A percentile compares a stretch with the other conserved stretches of the same genome.
Conservation (phyloP, 2,329 filamentous ascomycete genomes). For the Curvularia sp. region DNA sequence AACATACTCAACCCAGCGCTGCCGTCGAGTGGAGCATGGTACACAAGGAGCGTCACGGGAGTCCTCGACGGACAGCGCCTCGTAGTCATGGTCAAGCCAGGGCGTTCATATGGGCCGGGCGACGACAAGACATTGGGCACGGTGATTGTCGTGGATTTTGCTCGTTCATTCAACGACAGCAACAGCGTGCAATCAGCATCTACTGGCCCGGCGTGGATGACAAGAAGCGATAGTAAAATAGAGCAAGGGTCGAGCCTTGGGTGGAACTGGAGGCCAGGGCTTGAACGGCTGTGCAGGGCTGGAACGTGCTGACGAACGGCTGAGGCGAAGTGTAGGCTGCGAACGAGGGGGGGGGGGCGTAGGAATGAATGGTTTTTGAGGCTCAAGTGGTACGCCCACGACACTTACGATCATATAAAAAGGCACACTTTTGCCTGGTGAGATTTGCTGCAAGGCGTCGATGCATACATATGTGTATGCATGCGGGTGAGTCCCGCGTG, state of each 20-base stretch:
- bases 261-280: background rate
- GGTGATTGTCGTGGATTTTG: slow-evolving; percentile 47
- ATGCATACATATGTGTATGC: slow-evolving; percentile 1
- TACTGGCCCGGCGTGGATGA: background rate
- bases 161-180: slow-evolving; percentile 14
- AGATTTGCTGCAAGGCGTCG: background rate
- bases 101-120: slow-evolving; percentile 28
- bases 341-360: background rate
- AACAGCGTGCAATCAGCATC: slow-evolving; percentile 2
- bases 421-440: background rate
- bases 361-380: background rate
- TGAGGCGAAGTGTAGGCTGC: background rate
- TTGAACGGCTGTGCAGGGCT: background rate
- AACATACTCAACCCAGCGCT: slow-evolving; percentile 42
- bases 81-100: slow-evolving; percentile 45
- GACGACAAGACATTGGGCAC: slow-evolving; percentile 34
- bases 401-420: background rate
- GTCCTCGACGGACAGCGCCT: slow-evolving; percentile 44
- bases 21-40: slow-evolving; percentile 6
- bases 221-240: slow-evolving; percentile 15
- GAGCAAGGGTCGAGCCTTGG: background rate
- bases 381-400: background rate
- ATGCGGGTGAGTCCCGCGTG: background rate
- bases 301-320: background rate
- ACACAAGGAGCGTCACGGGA: slow-evolving; percentile 35